phyloP scores from a whole-genome alignment of 208 protist genomes.

The Porcisia deanei region DNA sequence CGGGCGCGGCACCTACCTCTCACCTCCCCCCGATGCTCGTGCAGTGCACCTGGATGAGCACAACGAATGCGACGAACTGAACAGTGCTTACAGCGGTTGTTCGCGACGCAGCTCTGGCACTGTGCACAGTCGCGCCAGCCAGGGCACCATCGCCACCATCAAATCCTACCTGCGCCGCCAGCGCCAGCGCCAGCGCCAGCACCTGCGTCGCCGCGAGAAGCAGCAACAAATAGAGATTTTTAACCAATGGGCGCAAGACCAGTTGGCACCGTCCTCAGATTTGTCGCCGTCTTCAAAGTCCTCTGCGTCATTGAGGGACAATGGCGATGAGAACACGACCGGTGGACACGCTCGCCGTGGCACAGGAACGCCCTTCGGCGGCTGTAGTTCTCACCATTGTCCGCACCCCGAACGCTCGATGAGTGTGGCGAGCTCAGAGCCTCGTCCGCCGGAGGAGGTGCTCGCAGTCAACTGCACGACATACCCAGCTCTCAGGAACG shows the following conservation, averaged over 20 bases:
- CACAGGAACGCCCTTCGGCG: background rate
- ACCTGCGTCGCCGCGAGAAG: conserved; percentile 26
- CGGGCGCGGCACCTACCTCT: conserved; percentile 37
- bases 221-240: conserved; percentile 30
- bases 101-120: conserved; percentile 15
- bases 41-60: conserved; percentile 14
- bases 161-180: conserved; percentile 31
- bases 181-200: conserved; percentile 28
- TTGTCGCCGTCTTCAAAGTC: conserved; percentile 25
- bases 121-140: conserved; percentile 9
- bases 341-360: background rate
- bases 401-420: background rate
- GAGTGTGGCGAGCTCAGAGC: conserved; percentile 38
- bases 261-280: conserved; percentile 27
- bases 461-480: conserved; percentile 10
- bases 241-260: conserved; percentile 28
- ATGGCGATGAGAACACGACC: background rate
- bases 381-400: background rate
- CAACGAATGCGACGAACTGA: conserved; percentile 15
- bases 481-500: conserved; percentile 5
- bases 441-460: conserved; percentile 37
- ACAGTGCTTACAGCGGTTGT: conserved; percentile 8
- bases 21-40: conserved; percentile 2
- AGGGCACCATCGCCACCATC: conserved; percentile 11
- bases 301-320: background rate